These are phyloP conservation scores for Capsicum chinense DNA, from an alignment of 257 asterid genomes.

Conservation along the genomic window DNA sequence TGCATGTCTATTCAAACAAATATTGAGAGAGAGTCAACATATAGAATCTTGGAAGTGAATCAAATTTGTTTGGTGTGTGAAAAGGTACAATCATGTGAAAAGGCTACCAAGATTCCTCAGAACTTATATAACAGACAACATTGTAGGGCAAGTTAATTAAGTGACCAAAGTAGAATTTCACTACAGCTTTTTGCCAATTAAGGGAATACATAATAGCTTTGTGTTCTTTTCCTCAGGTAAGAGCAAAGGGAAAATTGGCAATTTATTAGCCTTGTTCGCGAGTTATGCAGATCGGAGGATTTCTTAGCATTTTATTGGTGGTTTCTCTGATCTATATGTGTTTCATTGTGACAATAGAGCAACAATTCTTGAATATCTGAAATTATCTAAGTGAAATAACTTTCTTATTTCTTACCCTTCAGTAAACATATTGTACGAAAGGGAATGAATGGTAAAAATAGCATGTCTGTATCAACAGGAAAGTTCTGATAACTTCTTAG, in stretches of 20 bases:
- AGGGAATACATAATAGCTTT: not conserved
- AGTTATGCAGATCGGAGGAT: not conserved
- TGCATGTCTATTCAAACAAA: not conserved
- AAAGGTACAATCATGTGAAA: constrained; percentile 8
- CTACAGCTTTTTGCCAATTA: not conserved
- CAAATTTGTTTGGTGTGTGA: not conserved
- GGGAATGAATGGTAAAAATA: too few species aligned
- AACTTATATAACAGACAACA: constrained; percentile 1
- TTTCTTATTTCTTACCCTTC: too few species aligned
- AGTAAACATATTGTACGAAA: too few species aligned
- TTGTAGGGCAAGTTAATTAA: not conserved
- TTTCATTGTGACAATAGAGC: not conserved
- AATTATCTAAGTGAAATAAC: too few species aligned
- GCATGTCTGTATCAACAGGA: too few species aligned
- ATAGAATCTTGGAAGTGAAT: constrained; percentile 26
- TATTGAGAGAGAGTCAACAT: not conserved
- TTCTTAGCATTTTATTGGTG: not conserved
- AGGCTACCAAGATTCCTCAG: not conserved
- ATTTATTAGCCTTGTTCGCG: not conserved
- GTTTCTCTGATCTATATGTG: too few species aligned
- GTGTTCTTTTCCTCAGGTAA: too few species aligned
- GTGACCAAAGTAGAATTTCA: not conserved
- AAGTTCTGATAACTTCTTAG: too few species aligned
- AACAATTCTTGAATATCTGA: not conserved
- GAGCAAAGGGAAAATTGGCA: too few species aligned